Base-by-base conservation (phyloP, 2,329 filamentous ascomycete species). In the Fusarium sarcochroum region DNA sequence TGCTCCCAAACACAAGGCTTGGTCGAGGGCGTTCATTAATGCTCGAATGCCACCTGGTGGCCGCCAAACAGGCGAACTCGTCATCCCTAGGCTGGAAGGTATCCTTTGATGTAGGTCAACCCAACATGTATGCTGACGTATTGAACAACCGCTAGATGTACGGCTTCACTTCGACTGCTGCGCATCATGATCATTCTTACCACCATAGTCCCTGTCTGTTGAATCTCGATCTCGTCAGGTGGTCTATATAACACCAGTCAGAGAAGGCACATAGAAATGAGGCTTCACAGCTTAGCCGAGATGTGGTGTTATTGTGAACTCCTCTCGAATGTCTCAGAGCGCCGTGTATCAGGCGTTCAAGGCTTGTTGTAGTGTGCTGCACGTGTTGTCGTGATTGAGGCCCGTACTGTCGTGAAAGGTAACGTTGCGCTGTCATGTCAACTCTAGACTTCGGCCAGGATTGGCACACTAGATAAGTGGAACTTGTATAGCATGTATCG, bases 261-360 rank as follows among this genome's bases (percentile, higher is more conserved):
- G 35, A 41, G 32, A 57, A 48, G 46, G 21, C 14, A 52, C 23
- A 13, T 32, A 27, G 21, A 23, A 25, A 10, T 14, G 44, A n/a
- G 17, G 63, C 60, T 52, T 68, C 60, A 63, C 60, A 49, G 21
- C 35, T 40, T 71, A 70, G 47, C 48, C 44, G 63, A 66, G 45
- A 49, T 32, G 51, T n/a, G 49, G 41, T 47, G 55, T 48, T 47
- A 14, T 50, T 37, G 21, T 41, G 11, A 23, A 35, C 30, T 38
- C 46, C 37, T 45, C 18, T 48, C 40, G 20, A 6, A 46, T 63
- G 66, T 56, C 66, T 62, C 47, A 41, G 34, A 63, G 27, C 35
- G 48, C 20, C 25, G 47, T 63, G 50, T 65, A 47, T 48, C 42
- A 27, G 46, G 46, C 25, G 55, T 21, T 20, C 42, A 63, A 70